These are phyloP conservation scores for Elaeis oleifera DNA, from an alignment of 202 grass and related monocot species.

Conservation along the genomic window DNA sequence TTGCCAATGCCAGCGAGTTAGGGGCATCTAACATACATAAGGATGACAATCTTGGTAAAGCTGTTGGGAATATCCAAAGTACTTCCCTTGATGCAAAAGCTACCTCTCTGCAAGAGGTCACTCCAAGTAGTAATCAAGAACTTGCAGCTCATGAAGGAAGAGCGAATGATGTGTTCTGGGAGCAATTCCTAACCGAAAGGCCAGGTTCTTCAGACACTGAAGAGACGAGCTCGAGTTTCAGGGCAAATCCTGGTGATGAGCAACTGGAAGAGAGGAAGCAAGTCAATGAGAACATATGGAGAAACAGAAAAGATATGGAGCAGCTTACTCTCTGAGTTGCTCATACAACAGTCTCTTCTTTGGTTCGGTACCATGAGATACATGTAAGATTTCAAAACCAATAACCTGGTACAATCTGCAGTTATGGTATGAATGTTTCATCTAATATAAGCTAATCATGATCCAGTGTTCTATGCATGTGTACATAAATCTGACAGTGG, in stretches of 20 bases:
- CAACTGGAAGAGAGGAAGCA: constrained; percentile 25
- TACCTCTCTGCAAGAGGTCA: not conserved
- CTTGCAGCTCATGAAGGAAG: constrained; percentile 31
- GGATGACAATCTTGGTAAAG: constrained; percentile 9
- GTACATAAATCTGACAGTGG: too few relatives aligned
- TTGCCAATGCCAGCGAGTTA: not conserved
- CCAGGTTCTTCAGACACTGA: constrained; percentile 51
- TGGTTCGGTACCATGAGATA: too few relatives aligned
- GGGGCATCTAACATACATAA: constrained; percentile 17
- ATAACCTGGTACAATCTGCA: too few relatives aligned
- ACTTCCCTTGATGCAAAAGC: constrained; percentile 11
- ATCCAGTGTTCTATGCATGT: too few relatives aligned
- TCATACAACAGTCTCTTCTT: too few relatives aligned
- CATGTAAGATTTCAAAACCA: too few relatives aligned
- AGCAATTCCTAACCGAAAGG: constrained; percentile 86
- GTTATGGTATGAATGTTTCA: too few relatives aligned
- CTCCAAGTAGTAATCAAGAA: constrained; percentile 23
- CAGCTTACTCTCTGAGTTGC: constrained; percentile 49
- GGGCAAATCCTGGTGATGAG: constrained; percentile 31
- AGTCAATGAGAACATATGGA: constrained; percentile 11
- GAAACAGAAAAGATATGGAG: constrained; percentile 32
- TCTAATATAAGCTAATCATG: too few relatives aligned
- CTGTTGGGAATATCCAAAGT: constrained; percentile 11
- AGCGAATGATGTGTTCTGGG: constrained; percentile 91
- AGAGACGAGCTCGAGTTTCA: constrained; percentile 48